A percentile compares a stretch with the other conserved stretches of the same genome.
Evolutionary conservation across 768 basidiomycete genomes (phyloP).

Genomic region (Hericium coralloides): DNA sequence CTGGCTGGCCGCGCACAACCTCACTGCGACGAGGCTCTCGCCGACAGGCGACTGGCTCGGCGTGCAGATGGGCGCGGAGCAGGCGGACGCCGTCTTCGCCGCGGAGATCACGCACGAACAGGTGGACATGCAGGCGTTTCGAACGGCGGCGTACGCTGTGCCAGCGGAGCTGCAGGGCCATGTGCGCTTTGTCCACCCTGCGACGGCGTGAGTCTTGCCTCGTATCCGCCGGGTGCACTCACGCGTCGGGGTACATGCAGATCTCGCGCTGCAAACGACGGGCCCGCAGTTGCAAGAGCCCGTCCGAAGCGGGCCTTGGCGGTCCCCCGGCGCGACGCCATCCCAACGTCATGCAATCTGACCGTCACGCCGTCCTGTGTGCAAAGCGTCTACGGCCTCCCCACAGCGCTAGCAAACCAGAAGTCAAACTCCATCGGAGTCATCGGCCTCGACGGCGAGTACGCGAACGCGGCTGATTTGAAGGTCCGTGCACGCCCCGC

Average conservation of each 20-base stretch:
- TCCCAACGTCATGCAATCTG: neutral
- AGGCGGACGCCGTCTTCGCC: constrained; percentile 11
- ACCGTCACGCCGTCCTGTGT: constrained; percentile 15
- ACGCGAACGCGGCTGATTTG: constrained; percentile 13
- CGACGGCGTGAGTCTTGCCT: constrained; percentile 1
- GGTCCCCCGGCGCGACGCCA: neutral
- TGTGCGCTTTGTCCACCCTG: constrained; percentile 12
- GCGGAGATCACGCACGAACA: constrained; percentile 9
- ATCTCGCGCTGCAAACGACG: neutral
- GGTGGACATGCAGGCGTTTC: constrained; percentile 4
- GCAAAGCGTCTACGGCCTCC: constrained; percentile 15
- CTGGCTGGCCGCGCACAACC: constrained; percentile 6
- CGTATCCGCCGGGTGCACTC: too few species aligned
- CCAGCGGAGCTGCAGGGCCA: constrained; percentile 8
- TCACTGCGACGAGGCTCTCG: constrained; percentile 6
- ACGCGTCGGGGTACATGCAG: neutral
- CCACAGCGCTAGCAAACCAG: constrained; percentile 4
- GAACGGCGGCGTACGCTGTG: constrained; percentile 14
- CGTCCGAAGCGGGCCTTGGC: neutral
- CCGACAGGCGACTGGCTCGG: constrained; percentile 22
- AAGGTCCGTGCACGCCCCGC: neutral
- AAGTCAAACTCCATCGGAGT: constrained; percentile 11
- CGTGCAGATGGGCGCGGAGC: constrained; percentile 4
- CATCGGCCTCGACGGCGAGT: constrained; percentile 10
- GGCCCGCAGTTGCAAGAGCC: too few species aligned